These are phyloP conservation scores for Vanrija humicola DNA, from an alignment of 1,284 basidiomycete species.

Conservation along the genomic window DNA sequence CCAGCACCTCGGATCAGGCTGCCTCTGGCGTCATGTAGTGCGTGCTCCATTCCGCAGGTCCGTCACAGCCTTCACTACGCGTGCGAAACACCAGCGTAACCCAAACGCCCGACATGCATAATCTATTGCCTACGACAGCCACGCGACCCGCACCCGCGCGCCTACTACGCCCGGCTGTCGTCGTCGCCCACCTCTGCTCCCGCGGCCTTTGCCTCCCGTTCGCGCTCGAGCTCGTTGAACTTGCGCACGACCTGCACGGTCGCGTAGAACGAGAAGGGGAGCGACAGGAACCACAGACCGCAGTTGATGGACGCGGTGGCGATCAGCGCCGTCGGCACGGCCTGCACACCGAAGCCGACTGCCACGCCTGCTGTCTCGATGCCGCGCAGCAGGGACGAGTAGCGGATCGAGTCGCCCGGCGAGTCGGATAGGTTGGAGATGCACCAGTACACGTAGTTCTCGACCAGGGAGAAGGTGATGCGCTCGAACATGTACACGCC, in stretches of 20 bases:
- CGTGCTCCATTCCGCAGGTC: no score
- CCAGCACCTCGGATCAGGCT: no score
- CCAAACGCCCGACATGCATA: no score
- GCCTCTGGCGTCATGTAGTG: no score
- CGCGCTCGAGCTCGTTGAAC: conserved; percentile 2
- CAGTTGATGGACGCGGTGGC: conserved; percentile 6
- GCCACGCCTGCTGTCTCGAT: conserved; percentile 12
- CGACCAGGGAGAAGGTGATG: background rate
- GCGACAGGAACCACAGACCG: conserved; percentile 3
- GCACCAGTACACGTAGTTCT: conserved; percentile 13
- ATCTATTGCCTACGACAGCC: no score
- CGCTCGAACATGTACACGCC: conserved; percentile 15
- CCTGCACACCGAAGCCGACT: conserved; percentile 9
- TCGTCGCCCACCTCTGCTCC: no score
- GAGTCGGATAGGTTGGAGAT: conserved; percentile 10
- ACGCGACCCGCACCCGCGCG: no score
- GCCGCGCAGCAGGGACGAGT: conserved; percentile 10
- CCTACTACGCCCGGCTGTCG: no score
- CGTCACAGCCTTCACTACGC: no score
- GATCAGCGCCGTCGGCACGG: conserved; percentile 8
- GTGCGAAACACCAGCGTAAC: no score
- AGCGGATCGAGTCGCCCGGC: conserved; percentile 12
- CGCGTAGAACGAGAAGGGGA: conserved; percentile 4
- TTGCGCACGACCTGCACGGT: conserved; percentile 10
- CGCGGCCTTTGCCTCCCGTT: no score